phyloP scores from a whole-genome alignment of 1,284 basidiomycete genomes.

The Heterobasidion occidentale region DNA sequence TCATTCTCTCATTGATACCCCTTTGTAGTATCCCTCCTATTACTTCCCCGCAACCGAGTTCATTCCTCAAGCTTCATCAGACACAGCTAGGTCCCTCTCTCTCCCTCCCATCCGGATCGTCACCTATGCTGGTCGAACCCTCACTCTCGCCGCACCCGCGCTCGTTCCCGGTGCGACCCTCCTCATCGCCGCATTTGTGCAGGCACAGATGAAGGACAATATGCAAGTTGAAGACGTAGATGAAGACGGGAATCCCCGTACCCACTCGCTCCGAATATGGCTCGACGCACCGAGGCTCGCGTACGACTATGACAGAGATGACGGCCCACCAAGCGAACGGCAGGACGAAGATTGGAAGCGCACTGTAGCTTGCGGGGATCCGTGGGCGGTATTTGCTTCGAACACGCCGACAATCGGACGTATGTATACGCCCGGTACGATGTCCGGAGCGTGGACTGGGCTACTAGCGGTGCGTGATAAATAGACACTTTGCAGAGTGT shows the following conservation, averaged over 20 bases:
- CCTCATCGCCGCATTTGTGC: background rate
- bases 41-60: background rate
- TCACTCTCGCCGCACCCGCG: background rate
- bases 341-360: background rate
- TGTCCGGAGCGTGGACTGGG: too few species aligned
- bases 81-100: background rate
- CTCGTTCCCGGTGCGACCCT: background rate
- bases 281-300: too few species aligned
- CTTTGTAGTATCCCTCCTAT: background rate
- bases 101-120: background rate
- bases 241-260: background rate
- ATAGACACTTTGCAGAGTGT: too few species aligned
- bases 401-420: too few species aligned
- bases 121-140: too few species aligned
- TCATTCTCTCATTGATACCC: background rate
- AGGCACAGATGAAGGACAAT: background rate
- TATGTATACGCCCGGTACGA: too few species aligned
- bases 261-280: too few species aligned
- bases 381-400: background rate
- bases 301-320: too few species aligned
- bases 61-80: background rate
- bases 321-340: background rate
- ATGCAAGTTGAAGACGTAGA: background rate
- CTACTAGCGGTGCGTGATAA: too few species aligned
- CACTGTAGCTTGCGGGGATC: background rate